A percentile compares a stretch with the other conserved stretches of the same genome.
Evolutionary conservation across 768 basidiomycete genomes (phyloP).

Genomic region (Megacollybia marginata): DNA sequence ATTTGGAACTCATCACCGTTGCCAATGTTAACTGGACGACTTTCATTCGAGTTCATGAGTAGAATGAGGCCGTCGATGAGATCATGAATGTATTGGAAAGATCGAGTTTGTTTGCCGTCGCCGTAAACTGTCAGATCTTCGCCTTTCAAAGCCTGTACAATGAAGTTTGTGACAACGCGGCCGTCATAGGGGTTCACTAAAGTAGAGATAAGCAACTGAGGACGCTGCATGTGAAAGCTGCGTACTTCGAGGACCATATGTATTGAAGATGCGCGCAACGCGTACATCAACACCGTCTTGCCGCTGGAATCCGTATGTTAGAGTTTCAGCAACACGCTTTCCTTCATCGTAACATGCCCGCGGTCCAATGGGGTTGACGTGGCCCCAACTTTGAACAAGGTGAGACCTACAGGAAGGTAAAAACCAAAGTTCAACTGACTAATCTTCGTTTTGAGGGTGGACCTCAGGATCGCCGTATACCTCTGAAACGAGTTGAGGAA

Average conservation of each 20-base stretch:
- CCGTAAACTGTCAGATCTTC: constrained; percentile 98
- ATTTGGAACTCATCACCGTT: constrained; percentile 96
- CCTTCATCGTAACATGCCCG: constrained; percentile 99
- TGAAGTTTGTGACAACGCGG: constrained; percentile 98
- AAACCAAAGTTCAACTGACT: constrained; percentile 37
- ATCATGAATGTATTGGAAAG: constrained; percentile 98
- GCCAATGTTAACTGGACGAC: constrained; percentile 94
- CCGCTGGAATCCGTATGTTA: constrained; percentile 92
- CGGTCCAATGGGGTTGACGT: constrained; percentile 97
- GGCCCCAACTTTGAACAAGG: constrained; percentile 66
- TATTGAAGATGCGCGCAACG: constrained; percentile 98
- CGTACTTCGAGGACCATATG: constrained; percentile 79
- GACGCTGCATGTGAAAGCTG: background rate
- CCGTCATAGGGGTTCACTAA: constrained; percentile 95
- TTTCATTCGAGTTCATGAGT: constrained; percentile 92
- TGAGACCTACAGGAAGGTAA: background rate
- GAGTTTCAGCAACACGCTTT: constrained; percentile 96
- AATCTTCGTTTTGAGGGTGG: constrained; percentile 94
- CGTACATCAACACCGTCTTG: constrained; percentile 95
- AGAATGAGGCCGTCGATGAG: constrained; percentile 89
- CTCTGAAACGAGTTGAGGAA: constrained; percentile 40
- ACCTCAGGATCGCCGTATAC: constrained; percentile 98
- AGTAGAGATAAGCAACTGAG: background rate
- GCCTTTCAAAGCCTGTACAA: constrained; percentile 92
- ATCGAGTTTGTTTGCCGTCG: constrained; percentile 88